Base-by-base conservation (phyloP, 176 grass and related monocot species). In the Paspalum vaginatum region DNA sequence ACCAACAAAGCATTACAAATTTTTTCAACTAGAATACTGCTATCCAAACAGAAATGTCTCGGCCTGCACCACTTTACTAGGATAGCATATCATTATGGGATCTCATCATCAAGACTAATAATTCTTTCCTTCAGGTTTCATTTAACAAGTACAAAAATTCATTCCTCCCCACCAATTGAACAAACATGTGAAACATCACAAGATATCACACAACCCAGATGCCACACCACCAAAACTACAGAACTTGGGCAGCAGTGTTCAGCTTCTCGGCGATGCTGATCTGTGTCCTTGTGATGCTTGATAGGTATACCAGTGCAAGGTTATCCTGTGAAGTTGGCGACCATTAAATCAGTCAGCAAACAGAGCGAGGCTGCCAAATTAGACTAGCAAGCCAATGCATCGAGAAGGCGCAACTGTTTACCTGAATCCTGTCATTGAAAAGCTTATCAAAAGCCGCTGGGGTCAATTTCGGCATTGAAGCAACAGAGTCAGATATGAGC, bases 341-440 rank as follows among this genome's bases (percentile, higher is more conserved):
- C 26, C 24, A 47, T 78, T 26, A 15, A 27, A 20, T 1, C 40
- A 63, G 32, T 74, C 26, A 74, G 75, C 46, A 17, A 45, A 65
- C 10, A 12, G 41, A 59, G 24, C 60, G 60, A 20, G 73, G 54
- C 58, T 7, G 18, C 4, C 38, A 67, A 49, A 43, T 27, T 72
- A 50, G n/a, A 69, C 63, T 70, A 38, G 41, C 39, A 18, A 7
- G 21, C 24, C 22, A 53, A 5, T 32, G 13, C 50, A 83, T 68
- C 21, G 0, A 72, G 10, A 81, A 81, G 18, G 46, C 9, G 61
- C 9, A 39, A 43, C 0, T 21, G 32, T 57, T 70, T 76, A 98
- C 96, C 86, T 98, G 90, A 88, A 93, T 93, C 76, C 63, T 98
- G 74, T 93, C 96, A 80, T 95, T 95, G 86, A 98, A 89, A 74